Conservation (phyloP, 2,329 filamentous ascomycete genomes). For the Ceratocystis albifundus region DNA sequence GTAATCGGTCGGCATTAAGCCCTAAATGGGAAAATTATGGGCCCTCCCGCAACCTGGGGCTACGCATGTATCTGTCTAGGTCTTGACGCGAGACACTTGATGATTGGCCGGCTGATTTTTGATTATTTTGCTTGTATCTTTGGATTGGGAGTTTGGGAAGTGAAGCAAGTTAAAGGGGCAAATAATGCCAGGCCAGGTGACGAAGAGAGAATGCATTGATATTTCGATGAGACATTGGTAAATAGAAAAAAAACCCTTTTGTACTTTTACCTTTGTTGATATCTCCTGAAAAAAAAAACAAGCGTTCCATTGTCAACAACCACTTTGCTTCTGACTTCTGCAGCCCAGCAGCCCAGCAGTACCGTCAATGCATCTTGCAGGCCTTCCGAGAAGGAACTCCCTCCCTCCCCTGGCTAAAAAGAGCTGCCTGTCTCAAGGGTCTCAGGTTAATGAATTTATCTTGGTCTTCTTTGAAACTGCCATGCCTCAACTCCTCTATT, state of each 20-base stretch:
- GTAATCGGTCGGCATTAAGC: background rate
- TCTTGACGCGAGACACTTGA: slow-evolving; percentile 3
- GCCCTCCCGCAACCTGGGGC: background rate
- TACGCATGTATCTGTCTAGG: background rate
- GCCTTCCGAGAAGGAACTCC: background rate
- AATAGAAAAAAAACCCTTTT: background rate
- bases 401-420: background rate
- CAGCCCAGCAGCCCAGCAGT: too few species aligned
- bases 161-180: background rate
- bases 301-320: background rate
- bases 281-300: too few species aligned
- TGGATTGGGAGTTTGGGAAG: background rate
- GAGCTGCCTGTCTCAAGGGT: background rate
- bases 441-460: background rate
- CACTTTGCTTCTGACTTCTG: background rate
- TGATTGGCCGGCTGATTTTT: slow-evolving; percentile 9
- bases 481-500: background rate
- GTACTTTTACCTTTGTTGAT: background rate
- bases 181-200: background rate
- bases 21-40: slow-evolving; percentile 11
- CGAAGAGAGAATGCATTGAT: too few species aligned
- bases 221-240: too few species aligned
- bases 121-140: background rate
- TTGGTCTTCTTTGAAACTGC: background rate
- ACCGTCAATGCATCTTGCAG: background rate